Percentiles rank a stretch among this genome's conserved stretches.
phyloP scores from a whole-genome alignment of 2,329 filamentous ascomycete species.

The Sarocladiaceae sp. region DNA sequence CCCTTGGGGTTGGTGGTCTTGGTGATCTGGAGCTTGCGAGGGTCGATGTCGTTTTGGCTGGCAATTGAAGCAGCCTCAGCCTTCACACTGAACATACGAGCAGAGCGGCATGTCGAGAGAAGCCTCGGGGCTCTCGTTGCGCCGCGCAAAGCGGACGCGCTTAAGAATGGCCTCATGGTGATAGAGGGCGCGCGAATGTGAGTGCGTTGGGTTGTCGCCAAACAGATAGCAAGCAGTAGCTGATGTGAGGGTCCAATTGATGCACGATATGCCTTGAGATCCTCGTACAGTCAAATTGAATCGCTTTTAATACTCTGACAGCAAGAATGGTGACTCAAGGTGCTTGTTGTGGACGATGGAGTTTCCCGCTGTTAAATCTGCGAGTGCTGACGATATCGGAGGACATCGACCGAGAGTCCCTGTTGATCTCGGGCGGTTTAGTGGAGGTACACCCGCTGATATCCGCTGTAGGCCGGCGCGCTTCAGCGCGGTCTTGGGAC shows the following conservation, averaged over 20 bases:
- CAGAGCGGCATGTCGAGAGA: slow-evolving; percentile 20
- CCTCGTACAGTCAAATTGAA: not conserved
- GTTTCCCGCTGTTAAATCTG: slow-evolving; percentile 2
- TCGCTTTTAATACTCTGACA: not conserved
- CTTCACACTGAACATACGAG: slow-evolving; percentile 47
- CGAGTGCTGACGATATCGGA: slow-evolving; percentile 9
- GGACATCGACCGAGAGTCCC: not conserved
- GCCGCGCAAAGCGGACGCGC: slow-evolving; percentile 28
- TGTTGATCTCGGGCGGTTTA: slow-evolving; percentile 3
- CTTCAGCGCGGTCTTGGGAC: not conserved
- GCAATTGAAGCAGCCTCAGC: slow-evolving; percentile 43
- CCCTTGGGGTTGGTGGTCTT: slow-evolving; percentile 73
- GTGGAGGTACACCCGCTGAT: slow-evolving; percentile 11
- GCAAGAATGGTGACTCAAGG: slow-evolving; percentile 7
- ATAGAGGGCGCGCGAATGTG: slow-evolving; percentile 5
- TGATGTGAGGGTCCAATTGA: slow-evolving; percentile 2
- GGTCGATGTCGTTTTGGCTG: slow-evolving; percentile 66
- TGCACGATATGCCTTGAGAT: not conserved
- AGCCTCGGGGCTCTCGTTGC: slow-evolving; percentile 30
- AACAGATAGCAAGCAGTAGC: slow-evolving; percentile 3
- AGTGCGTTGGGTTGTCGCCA: not conserved
- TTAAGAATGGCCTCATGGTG: slow-evolving; percentile 26
- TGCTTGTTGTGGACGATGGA: not conserved
- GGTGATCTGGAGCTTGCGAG: slow-evolving; percentile 69
- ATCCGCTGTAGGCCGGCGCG: slow-evolving; percentile 14